A percentile compares a stretch with the other conserved stretches of the same genome.
phyloP scores from a whole-genome alignment of 192 early-diverging fungal species.

The Coemansia sp. region DNA sequence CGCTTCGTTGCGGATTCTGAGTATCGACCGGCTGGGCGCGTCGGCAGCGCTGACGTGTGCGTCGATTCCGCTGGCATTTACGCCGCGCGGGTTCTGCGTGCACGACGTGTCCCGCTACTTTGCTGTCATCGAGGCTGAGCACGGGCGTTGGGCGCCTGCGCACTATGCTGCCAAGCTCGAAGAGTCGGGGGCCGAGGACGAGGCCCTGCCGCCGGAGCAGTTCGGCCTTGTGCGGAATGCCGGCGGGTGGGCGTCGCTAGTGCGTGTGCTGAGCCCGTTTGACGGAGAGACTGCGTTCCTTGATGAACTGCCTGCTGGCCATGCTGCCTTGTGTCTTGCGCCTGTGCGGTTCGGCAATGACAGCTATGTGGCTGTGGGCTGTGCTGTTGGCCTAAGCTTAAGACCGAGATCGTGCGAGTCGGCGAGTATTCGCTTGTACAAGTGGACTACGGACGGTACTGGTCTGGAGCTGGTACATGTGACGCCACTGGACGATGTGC shows the following conservation, averaged over 20 bases:
- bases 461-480: constrained; percentile 79
- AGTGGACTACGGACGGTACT: constrained; percentile 64
- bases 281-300: constrained; percentile 66
- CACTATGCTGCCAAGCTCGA: too few species aligned
- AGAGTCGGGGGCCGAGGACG: too few species aligned
- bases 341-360: constrained; percentile 61
- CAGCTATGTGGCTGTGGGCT: not conserved
- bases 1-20: constrained; percentile 84
- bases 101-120: constrained; percentile 78
- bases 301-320: constrained; percentile 77
- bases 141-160: constrained; percentile 44
- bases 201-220: too few species aligned
- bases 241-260: constrained; percentile 86
- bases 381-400: not conserved
- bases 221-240: too few species aligned
- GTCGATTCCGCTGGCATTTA: constrained; percentile 78
- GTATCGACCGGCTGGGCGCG: constrained; percentile 73
- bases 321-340: constrained; percentile 79
- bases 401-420: constrained; percentile 71
- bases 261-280: constrained; percentile 81
- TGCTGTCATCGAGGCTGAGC: constrained; percentile 87
- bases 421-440: constrained; percentile 77
- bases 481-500: constrained; percentile 85
- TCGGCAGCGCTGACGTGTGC: constrained; percentile 23
- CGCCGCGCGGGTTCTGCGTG: constrained; percentile 80